Evolutionary conservation across 768 basidiomycete genomes (phyloP).

Genomic region (Tricholoma sp.): DNA sequence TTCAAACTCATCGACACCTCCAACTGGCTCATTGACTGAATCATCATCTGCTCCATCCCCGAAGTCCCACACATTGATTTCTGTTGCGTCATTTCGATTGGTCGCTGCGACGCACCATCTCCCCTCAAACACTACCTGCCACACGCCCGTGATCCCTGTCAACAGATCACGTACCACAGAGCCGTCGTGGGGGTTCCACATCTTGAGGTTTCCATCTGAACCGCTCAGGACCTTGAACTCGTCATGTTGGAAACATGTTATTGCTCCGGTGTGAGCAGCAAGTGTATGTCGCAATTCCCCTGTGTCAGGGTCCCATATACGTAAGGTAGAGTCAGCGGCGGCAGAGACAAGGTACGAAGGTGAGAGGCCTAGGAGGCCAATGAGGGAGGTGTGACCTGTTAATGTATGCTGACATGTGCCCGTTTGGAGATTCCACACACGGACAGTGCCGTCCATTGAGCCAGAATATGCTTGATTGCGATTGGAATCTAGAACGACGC

Average conservation of each 20-base stretch:
- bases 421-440: constrained; percentile 85
- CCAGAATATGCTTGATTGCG: constrained; percentile 94
- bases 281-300: constrained; percentile 79
- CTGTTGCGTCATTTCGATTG: constrained; percentile 70
- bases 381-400: constrained; percentile 90
- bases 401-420: constrained; percentile 79
- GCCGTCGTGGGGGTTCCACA: constrained; percentile 95
- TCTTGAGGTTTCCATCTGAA: constrained; percentile 93
- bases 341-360: constrained; percentile 91
- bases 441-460: constrained; percentile 97
- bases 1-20: constrained; percentile 56
- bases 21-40: constrained; percentile 76
- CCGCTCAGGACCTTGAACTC: constrained; percentile 96
- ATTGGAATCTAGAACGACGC: constrained; percentile 82
- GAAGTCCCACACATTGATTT: constrained; percentile 90
- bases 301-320: constrained; percentile 89
- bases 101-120: constrained; percentile 94
- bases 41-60: constrained; percentile 71
- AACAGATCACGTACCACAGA: constrained; percentile 82
- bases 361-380: constrained; percentile 88
- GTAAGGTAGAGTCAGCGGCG: constrained; percentile 91
- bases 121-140: constrained; percentile 96
- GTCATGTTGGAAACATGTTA: constrained; percentile 98
- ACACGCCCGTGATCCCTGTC: constrained; percentile 90
- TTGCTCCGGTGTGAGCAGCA: constrained; percentile 92